Conservation (phyloP, 2,329 filamentous ascomycete species). For the Hypoxylon sp. region DNA sequence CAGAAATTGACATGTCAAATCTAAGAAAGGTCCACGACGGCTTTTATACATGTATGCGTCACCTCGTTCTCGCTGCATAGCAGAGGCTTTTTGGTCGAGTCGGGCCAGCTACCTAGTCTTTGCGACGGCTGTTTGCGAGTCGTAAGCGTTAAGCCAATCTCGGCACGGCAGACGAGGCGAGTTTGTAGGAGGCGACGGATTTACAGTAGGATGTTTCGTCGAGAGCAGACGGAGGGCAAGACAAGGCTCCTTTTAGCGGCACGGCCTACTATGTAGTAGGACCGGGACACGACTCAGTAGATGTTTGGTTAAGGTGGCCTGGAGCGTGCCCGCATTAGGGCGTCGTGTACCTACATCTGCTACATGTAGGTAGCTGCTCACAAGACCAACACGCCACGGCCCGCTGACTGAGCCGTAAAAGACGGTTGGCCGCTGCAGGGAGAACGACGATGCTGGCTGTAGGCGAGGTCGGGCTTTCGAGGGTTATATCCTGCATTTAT, state of each 20-base stretch:
- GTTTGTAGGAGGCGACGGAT: slow-evolving; percentile 22
- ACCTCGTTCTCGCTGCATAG: slow-evolving; percentile 7
- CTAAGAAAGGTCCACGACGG: slow-evolving; percentile 1
- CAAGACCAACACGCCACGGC: slow-evolving; percentile 23
- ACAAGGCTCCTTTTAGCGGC: slow-evolving; percentile 9
- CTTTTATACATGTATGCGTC: slow-evolving; percentile 3
- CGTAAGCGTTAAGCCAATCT: slow-evolving; percentile 1
- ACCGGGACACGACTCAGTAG: slow-evolving; percentile 23
- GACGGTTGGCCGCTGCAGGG: slow-evolving; percentile 28
- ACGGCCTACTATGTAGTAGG: slow-evolving; percentile 14
- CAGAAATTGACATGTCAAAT: too few species aligned
- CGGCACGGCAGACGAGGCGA: slow-evolving; percentile 18
- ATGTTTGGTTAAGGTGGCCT: slow-evolving; percentile 20
- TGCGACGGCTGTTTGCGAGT: slow-evolving; percentile 21
- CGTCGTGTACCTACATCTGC: slow-evolving; percentile 27
- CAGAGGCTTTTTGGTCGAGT: slow-evolving; percentile 7
- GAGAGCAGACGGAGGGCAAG: neutral
- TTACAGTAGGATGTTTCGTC: slow-evolving; percentile 6
- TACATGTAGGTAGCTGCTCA: too few species aligned
- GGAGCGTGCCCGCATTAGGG: slow-evolving; percentile 25
- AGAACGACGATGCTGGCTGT: slow-evolving; percentile 31
- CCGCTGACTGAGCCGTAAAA: slow-evolving; percentile 27
- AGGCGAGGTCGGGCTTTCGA: slow-evolving; percentile 26
- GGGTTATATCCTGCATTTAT: slow-evolving; percentile 23
- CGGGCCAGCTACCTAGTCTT: slow-evolving; percentile 15